These are phyloP conservation scores for Colletotrichum sp. DNA, from an alignment of 2,329 filamentous ascomycete species.

Conservation along the genomic window DNA sequence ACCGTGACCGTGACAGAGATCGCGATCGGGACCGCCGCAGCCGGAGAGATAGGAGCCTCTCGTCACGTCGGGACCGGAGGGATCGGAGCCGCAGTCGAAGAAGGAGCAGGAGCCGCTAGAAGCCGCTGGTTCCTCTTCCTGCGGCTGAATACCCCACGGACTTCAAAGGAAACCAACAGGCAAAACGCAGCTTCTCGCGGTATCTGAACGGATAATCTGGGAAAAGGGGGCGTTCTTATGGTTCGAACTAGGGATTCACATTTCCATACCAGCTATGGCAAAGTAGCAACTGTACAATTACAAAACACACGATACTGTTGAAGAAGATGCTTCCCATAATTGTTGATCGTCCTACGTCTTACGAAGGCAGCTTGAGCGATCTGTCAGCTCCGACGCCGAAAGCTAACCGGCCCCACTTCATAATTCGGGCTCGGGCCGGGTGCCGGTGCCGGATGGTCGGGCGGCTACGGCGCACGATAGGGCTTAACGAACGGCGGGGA, in stretches of 20 bases:
- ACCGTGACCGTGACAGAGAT: conserved; percentile 8
- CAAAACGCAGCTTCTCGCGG: background rate
- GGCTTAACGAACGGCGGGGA: background rate
- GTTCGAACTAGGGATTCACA: background rate
- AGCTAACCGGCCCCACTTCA: background rate
- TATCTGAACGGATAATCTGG: background rate
- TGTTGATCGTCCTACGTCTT: background rate
- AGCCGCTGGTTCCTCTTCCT: background rate
- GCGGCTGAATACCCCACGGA: background rate
- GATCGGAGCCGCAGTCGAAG: conserved; percentile 1
- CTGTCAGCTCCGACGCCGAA: background rate
- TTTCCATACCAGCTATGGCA: background rate
- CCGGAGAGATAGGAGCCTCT: background rate
- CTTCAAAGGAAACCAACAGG: background rate
- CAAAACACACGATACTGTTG: background rate
- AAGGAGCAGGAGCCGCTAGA: conserved; percentile 15
- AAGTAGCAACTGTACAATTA: background rate
- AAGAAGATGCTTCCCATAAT: background rate
- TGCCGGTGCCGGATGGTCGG: background rate
- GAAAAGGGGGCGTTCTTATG: background rate
- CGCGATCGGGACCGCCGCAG: background rate
- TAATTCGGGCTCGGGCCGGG: background rate
- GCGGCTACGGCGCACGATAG: background rate
- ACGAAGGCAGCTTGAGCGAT: background rate
- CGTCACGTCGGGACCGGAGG: background rate